Evolutionary conservation across 73 alveolate genomes (phyloP).

Genomic region (Tetrahymena borealis): DNA sequence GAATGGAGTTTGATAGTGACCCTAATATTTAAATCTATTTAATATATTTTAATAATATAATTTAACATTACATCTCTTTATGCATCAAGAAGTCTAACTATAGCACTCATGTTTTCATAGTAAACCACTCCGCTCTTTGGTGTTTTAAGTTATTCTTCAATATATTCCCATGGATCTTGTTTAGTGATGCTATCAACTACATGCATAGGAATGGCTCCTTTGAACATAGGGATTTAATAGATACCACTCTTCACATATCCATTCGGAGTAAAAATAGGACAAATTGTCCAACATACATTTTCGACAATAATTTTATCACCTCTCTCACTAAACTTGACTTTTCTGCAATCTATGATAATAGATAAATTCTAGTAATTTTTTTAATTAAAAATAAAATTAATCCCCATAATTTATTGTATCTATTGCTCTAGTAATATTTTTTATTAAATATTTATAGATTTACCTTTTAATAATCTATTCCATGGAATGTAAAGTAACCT

Average conservation of each 20-base stretch:
- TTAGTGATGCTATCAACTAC: conserved; percentile 37
- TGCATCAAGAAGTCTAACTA: conserved; percentile 73
- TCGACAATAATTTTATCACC: conserved; percentile 55
- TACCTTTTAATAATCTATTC: neutral
- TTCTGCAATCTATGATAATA: conserved; percentile 36
- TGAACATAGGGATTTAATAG: conserved; percentile 62
- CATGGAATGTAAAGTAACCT: conserved; percentile 48
- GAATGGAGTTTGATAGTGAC: conserved; percentile 61
- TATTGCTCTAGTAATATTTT: neutral
- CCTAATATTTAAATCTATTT: conserved; percentile 3
- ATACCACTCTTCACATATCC: conserved; percentile 73
- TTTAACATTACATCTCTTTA: conserved; percentile 70
- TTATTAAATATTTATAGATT: neutral
- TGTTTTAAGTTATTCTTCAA: conserved; percentile 13
- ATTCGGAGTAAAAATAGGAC: conserved; percentile 57
- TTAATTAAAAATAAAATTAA: conserved; percentile 11
- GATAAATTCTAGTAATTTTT: conserved; percentile 25
- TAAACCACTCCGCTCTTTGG: conserved; percentile 45
- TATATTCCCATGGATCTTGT: conserved; percentile 61
- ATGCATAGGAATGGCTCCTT: conserved; percentile 55
- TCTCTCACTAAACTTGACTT: conserved; percentile 45
- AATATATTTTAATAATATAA: too few relatives aligned
- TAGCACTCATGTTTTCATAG: conserved; percentile 56
- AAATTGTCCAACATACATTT: conserved; percentile 68
- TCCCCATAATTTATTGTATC: too few relatives aligned